These are phyloP conservation scores for Pharus latifolius DNA, from an alignment of 176 grass and related monocot species.

Conservation along the genomic window DNA sequence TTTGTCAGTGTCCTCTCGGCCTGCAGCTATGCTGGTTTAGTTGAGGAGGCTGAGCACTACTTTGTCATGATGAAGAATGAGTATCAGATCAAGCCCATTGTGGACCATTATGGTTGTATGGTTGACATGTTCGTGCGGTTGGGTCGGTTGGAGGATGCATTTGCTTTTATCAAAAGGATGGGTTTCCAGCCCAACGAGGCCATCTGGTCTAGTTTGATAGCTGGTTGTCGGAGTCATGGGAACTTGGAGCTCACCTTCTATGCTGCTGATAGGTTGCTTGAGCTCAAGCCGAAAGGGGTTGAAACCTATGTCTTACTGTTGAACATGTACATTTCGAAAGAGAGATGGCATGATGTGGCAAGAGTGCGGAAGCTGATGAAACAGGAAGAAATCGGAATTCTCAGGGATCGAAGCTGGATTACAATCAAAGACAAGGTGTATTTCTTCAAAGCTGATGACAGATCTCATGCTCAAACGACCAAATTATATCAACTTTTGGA, in stretches of 20 bases:
- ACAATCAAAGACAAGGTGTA: slow-evolving; percentile 58
- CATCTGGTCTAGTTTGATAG: slow-evolving; percentile 86
- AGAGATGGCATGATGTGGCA: slow-evolving; percentile 51
- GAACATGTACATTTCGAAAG: slow-evolving; percentile 78
- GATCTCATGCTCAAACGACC: slow-evolving; percentile 23
- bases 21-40: slow-evolving; percentile 65
- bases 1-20: slow-evolving; percentile 83
- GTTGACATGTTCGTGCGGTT: slow-evolving; percentile 72
- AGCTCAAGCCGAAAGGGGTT: slow-evolving; percentile 58
- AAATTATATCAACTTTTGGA: slow-evolving; percentile 49
- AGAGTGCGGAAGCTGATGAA: slow-evolving; percentile 68
- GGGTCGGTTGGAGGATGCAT: slow-evolving; percentile 68
- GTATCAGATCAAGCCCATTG: slow-evolving; percentile 53
- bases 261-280: slow-evolving; percentile 52
- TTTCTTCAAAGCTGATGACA: slow-evolving; percentile 64
- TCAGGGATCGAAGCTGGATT: slow-evolving; percentile 84
- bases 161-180: slow-evolving; percentile 46
- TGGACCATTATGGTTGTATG: slow-evolving; percentile 83
- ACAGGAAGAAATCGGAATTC: slow-evolving; percentile 47
- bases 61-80: slow-evolving; percentile 68
- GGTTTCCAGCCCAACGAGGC: slow-evolving; percentile 56
- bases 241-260: slow-evolving; percentile 74
- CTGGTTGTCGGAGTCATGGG: slow-evolving; percentile 72
- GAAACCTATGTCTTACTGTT: slow-evolving; percentile 75
- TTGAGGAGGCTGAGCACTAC: slow-evolving; percentile 59